Evolutionary conservation across 768 basidiomycete species (phyloP).

Genomic region (Tricholoma terreum): DNA sequence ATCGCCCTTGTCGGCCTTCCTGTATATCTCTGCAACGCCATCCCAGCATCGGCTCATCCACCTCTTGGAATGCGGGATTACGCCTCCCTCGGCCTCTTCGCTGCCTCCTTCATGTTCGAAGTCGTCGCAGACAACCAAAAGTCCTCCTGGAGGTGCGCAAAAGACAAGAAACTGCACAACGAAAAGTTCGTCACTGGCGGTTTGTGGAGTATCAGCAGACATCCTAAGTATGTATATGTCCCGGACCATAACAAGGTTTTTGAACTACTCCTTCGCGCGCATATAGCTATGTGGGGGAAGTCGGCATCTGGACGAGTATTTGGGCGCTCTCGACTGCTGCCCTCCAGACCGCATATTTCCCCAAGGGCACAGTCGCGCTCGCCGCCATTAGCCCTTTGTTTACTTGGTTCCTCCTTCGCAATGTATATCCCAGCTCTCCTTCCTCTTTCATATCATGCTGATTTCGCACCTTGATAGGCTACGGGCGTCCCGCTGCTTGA

Average conservation of each 20-base stretch:
- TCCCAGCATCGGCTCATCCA: constrained; percentile 49
- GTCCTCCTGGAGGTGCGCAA: constrained; percentile 53
- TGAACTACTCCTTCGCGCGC: background rate
- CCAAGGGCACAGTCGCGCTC: constrained; percentile 39
- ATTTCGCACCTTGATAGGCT: constrained; percentile 30
- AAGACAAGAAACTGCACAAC: constrained; percentile 61
- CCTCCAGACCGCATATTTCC: constrained; percentile 44
- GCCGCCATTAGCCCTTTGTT: constrained; percentile 59
- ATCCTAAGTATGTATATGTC: constrained; percentile 60
- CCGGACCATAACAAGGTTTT: too few species aligned
- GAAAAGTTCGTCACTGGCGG: constrained; percentile 69
- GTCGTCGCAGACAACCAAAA: constrained; percentile 66
- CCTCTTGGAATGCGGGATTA: constrained; percentile 54
- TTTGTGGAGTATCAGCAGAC: constrained; percentile 64
- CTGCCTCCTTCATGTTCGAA: constrained; percentile 57
- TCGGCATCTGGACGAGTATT: constrained; percentile 67
- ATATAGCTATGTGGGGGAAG: constrained; percentile 66
- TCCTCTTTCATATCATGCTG: background rate
- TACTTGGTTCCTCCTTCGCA: constrained; percentile 57
- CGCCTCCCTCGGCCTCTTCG: constrained; percentile 50
- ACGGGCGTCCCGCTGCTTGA: constrained; percentile 76
- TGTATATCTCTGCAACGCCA: constrained; percentile 58
- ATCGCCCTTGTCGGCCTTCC: constrained; percentile 66
- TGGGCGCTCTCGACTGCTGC: constrained; percentile 54
- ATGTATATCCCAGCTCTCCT: constrained; percentile 32